Percentiles rank a stretch among this genome's conserved stretches.
Evolutionary conservation across 352 stramenopile species (phyloP).

Genomic region (Phytopythium helicoides): DNA sequence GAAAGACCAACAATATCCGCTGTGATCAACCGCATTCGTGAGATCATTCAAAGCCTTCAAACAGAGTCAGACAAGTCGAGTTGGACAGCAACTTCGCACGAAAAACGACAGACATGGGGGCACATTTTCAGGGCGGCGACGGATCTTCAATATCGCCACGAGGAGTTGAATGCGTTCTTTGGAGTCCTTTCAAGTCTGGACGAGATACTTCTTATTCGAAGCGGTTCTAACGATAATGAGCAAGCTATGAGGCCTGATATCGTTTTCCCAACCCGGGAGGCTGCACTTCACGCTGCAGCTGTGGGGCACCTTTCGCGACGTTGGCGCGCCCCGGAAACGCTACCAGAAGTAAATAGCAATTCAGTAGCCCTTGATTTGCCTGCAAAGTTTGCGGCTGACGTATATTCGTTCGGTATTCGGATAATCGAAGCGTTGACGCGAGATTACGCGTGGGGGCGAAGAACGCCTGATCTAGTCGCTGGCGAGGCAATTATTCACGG

Average conservation of each 20-base stretch:
- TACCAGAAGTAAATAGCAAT: background rate
- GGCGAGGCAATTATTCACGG: background rate
- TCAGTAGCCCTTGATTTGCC: too few relatives aligned
- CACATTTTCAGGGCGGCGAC: background rate
- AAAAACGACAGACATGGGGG: background rate
- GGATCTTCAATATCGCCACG: conserved; percentile 3
- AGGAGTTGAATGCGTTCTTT: background rate
- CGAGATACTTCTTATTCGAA: background rate
- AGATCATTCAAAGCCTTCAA: background rate
- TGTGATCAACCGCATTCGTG: background rate
- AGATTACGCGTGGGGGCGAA: conserved; percentile 1
- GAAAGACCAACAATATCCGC: background rate
- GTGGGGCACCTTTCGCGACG: background rate
- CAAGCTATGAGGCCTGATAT: background rate
- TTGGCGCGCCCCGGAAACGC: conserved; percentile 1
- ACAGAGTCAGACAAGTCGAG: background rate
- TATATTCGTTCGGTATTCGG: conserved; percentile 4
- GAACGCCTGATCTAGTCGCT: background rate
- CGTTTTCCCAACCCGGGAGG: conserved; percentile 1
- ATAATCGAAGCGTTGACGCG: background rate
- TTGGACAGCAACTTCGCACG: too few relatives aligned
- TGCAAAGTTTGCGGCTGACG: background rate
- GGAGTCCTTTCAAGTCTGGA: background rate
- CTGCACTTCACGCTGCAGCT: background rate
- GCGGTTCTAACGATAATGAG: background rate